These are phyloP conservation scores for Agaricus blazei DNA, from an alignment of 768 basidiomycete species.

Conservation along the genomic window DNA sequence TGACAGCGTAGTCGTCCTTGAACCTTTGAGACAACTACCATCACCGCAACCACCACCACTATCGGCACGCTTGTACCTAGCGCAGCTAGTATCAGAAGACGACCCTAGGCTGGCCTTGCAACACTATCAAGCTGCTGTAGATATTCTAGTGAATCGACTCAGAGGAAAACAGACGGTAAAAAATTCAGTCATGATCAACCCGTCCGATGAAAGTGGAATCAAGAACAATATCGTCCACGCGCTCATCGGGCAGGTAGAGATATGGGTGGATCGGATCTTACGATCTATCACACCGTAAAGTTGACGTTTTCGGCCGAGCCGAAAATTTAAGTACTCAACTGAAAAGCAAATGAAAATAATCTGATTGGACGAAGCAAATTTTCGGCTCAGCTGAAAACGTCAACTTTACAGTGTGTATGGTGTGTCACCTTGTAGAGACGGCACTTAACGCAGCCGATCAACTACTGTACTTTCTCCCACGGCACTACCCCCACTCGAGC, in stretches of 20 bases:
- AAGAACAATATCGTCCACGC: conserved; percentile 71
- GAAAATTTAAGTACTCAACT: no score
- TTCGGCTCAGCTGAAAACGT: no score
- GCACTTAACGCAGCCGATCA: no score
- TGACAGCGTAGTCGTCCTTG: no score
- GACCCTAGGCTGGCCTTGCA: conserved; percentile 69
- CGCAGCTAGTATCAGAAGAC: conserved; percentile 78
- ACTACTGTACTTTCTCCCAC: no score
- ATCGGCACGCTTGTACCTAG: conserved; percentile 42
- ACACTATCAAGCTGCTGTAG: conserved; percentile 76
- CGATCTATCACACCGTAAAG: conserved; percentile 65
- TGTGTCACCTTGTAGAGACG: no score
- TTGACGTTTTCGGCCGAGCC: no score
- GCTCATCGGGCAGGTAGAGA: conserved; percentile 85
- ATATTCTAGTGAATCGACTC: conserved; percentile 61
- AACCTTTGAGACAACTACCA: conserved; percentile 35
- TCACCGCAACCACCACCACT: conserved; percentile 44
- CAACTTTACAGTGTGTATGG: no score
- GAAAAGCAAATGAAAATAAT: no score
- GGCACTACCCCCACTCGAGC: no score
- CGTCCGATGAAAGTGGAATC: conserved; percentile 52
- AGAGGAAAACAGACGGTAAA: conserved; percentile 67
- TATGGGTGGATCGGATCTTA: conserved; percentile 91
- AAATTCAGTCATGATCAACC: conserved; percentile 16
- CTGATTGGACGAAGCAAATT: no score